phyloP scores from a whole-genome alignment of 305 asterid species.

The Euphrasia arctica region DNA sequence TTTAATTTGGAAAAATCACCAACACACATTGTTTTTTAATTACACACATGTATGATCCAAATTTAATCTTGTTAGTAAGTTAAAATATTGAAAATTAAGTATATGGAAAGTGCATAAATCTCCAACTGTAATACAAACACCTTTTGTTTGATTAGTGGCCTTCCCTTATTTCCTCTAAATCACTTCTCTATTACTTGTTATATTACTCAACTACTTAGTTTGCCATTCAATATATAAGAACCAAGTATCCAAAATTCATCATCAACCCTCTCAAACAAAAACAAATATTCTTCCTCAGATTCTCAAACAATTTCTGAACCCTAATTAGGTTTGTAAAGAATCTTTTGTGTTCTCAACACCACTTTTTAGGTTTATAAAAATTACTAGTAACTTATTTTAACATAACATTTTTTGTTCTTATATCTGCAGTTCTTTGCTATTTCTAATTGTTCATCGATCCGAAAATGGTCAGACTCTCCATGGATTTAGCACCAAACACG shows the following conservation, averaged over 20 bases:
- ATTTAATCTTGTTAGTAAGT: no score
- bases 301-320: neutral
- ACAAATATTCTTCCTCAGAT: neutral
- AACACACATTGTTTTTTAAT: no score
- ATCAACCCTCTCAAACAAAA: neutral
- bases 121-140: no score
- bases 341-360: neutral
- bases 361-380: neutral
- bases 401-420: neutral
- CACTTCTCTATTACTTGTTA: neutral
- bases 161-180: constrained; percentile 24
- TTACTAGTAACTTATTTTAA: neutral
- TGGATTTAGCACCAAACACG: constrained; percentile 22
- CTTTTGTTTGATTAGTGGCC: constrained; percentile 25
- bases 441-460: constrained; percentile 7
- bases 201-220: neutral
- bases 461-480: constrained; percentile 21
- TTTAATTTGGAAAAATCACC: no score
- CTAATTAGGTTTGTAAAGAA: neutral
- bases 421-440: constrained; percentile 17
- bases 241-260: neutral
- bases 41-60: no score
- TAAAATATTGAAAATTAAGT: no score
- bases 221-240: no score
- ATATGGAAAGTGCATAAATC: no score